Evolutionary conservation across 176 grass and related monocot genomes (phyloP).

Genomic region (Poa annua): DNA sequence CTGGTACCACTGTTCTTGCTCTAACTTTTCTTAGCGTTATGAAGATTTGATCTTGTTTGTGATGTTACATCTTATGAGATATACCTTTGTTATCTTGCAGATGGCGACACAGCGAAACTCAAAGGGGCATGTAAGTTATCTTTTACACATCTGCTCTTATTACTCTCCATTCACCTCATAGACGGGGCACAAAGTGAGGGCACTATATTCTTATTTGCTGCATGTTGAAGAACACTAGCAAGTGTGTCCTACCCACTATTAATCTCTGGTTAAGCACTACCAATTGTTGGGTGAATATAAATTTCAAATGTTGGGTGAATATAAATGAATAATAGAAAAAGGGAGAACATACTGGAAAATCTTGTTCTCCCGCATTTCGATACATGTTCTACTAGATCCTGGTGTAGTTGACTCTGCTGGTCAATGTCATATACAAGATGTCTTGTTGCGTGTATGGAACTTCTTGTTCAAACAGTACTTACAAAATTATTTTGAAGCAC

Average conservation of each 20-base stretch:
- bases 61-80: slow-evolving; percentile 19
- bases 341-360: not conserved
- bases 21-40: slow-evolving; percentile 33
- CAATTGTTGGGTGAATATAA: not conserved
- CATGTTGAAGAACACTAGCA: not conserved
- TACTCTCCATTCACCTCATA: not conserved
- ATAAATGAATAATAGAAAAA: not conserved
- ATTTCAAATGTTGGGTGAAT: not conserved
- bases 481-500: not conserved
- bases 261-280: not conserved
- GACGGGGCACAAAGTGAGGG: not conserved
- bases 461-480: not conserved
- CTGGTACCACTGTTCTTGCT: slow-evolving; percentile 74
- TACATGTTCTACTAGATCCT: not conserved
- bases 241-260: not conserved
- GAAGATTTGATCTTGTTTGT: slow-evolving; percentile 28
- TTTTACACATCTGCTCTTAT: no score
- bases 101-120: slow-evolving; percentile 67
- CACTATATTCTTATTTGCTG: not conserved
- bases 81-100: slow-evolving; percentile 50
- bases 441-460: not conserved
- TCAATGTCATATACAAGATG: not conserved
- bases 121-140: not conserved
- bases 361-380: no score
- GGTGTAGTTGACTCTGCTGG: not conserved